Base-by-base conservation (phyloP, 1,139 yeast genomes). In the Candida dubliniensis region DNA sequence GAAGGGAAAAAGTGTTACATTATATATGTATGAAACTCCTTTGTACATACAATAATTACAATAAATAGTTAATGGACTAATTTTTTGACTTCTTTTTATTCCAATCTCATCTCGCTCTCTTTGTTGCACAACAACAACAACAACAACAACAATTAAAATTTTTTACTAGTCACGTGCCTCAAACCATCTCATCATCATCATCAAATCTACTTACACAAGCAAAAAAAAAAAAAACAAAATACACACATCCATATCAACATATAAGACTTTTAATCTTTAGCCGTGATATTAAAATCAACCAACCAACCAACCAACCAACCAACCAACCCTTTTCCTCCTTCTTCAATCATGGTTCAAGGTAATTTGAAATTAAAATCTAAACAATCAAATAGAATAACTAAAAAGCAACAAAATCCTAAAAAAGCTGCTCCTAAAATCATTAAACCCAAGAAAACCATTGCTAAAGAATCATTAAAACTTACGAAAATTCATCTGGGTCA, bases 381-480 rank as follows among this genome's bases (percentile, higher is more conserved):
- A 58, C 69, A 71, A 34, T 64, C 74, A 10, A 71, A 73, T 10
- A 70, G 83, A 60, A 73, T 77, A 38, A 76, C 82, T 8, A 79
- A 79, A 61, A 73, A 68, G 51, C 80, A 75, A 39, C 60, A 57
- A 56, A 82, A 84, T 53, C 85, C 93, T 27, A 82, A 79, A 62
- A 61, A 63, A 45, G 81, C 82, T 43, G 91, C 96, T 3, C 95
- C 95, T 31, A 77, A 78, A 61, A 77, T 79, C 52, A 69, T 82
- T 58, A 87, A 87, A 55, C 81, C 95, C 13, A 85, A 82, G 63
- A 85, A 82, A 59, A 67, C 75, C 43, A 67, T 69, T 12, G 79
- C 79, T 18, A 69, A 67, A 48, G 66, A 67, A 47, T 65, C 77
- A 25, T 59, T 63, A 36, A 75, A 74, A 47, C 69, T 87, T 51